Base-by-base conservation (phyloP, 129 eudicot species). In the Helianthus annuus region DNA sequence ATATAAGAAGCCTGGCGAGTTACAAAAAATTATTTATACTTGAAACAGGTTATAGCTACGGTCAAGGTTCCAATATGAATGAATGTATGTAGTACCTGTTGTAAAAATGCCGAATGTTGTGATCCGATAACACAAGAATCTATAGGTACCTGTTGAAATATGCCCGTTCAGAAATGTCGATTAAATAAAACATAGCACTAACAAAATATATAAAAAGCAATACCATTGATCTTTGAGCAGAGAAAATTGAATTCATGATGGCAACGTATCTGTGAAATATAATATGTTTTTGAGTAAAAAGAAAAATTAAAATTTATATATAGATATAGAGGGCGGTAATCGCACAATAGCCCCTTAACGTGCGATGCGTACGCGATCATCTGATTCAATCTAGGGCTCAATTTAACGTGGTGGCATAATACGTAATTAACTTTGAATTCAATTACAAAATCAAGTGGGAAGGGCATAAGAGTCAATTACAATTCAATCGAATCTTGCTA, bases 201-300 rank as follows among this genome's bases (percentile, higher is more conserved):
- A 59, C 40, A 59, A 29, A 29, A 59, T 59, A 59, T 59, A 27
- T 7, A 17, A 29, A 69, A 40, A 19, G 22, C 11, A 40, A 58
- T 72, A 72, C 95, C 98, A 87, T 92, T 75, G 95, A 89, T 40
- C 95, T 92, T 70, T 92, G 98, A 76, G 98, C 98, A 69, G 98
- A 92, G 84, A 92, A 92, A 42, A 92, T 92, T 60, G 98, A 78
- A 80, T 92, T 92, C 98, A 92, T 92, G 75, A 92, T 74, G 0
- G 98, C 89, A 73, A 92, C 98, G 80, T 92, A 92, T 89, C 98
- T 92, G 88, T 76, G 58, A 70, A 68, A 66, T 14, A 85, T 34
- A 77, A 45, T 64, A 64, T 44, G 10, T 19, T 11, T 53, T 76
- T 65, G 17, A 34, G 10, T 10, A 54, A 10, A 0, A 1, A 19